phyloP scores from a whole-genome alignment of 2,329 filamentous ascomycete species.

The Calonectria pauciramosa region DNA sequence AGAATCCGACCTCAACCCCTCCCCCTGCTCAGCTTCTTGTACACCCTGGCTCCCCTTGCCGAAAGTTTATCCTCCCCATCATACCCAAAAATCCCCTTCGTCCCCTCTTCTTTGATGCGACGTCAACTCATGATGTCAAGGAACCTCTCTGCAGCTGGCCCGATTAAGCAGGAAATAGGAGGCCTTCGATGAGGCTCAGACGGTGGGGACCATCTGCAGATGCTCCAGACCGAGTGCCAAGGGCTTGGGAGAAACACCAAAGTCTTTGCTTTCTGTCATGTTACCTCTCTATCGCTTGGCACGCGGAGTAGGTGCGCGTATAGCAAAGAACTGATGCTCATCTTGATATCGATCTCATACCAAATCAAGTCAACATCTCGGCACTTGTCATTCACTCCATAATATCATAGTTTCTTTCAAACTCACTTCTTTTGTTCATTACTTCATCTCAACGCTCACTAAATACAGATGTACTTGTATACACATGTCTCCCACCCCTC shows the following conservation, averaged over 20 bases:
- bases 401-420: neutral
- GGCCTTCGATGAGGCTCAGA: neutral
- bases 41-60: neutral
- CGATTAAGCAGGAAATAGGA: neutral
- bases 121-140: conserved; percentile 1
- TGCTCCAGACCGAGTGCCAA: neutral
- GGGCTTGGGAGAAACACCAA: neutral
- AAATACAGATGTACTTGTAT: neutral
- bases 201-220: neutral
- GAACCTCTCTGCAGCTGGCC: neutral
- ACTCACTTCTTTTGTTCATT: conserved; percentile 2
- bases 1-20: neutral
- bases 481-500: neutral
- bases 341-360: neutral
- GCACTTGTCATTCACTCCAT: neutral
- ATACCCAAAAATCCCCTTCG: neutral
- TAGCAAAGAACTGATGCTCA: neutral
- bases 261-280: neutral
- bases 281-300: neutral
- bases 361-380: neutral
- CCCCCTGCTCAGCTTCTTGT: neutral
- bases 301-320: neutral
- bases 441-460: neutral
- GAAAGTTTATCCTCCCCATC: conserved; percentile 6
- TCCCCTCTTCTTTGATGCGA: neutral